Conservation (phyloP, 371 early-diverging fungal genomes). For the Mucor saturninus region DNA sequence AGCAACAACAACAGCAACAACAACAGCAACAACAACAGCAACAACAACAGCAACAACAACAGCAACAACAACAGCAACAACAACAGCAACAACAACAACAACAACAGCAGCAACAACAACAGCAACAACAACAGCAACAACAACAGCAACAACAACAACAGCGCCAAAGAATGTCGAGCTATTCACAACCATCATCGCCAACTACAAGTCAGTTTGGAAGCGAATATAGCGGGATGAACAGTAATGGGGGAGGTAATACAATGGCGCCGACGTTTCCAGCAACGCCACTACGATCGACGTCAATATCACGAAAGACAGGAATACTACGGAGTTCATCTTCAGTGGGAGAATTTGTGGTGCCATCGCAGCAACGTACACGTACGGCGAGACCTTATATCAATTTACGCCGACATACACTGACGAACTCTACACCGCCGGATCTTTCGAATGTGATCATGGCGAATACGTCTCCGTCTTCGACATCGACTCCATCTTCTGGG, state of each 20-base stretch:
- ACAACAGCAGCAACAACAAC: constrained; percentile 9
- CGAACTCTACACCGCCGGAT: constrained; percentile 26
- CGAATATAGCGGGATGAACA: not conserved
- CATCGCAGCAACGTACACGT: constrained; percentile 27
- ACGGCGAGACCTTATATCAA: constrained; percentile 22
- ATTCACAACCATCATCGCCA: constrained; percentile 27
- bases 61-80: constrained; percentile 8
- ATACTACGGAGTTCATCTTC: constrained; percentile 29
- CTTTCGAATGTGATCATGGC: constrained; percentile 6
- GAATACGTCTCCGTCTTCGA: not conserved
- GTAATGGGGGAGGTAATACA: not conserved
- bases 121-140: constrained; percentile 8
- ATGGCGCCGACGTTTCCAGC: not conserved
- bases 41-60: constrained; percentile 11
- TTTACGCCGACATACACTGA: constrained; percentile 28
- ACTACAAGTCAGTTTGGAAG: constrained; percentile 9
- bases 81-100: constrained; percentile 15
- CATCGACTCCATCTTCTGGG: not conserved
- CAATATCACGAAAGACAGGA: constrained; percentile 23
- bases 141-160: constrained; percentile 11
- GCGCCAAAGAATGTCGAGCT: constrained; percentile 9
- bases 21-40: constrained; percentile 8
- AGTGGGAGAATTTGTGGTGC: constrained; percentile 25
- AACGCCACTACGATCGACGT: constrained; percentile 18
- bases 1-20: constrained; percentile 22